A percentile compares a stretch with the other conserved stretches of the same genome.
phyloP scores from a whole-genome alignment of 306 rosid genomes.

The Lablab purpureus region DNA sequence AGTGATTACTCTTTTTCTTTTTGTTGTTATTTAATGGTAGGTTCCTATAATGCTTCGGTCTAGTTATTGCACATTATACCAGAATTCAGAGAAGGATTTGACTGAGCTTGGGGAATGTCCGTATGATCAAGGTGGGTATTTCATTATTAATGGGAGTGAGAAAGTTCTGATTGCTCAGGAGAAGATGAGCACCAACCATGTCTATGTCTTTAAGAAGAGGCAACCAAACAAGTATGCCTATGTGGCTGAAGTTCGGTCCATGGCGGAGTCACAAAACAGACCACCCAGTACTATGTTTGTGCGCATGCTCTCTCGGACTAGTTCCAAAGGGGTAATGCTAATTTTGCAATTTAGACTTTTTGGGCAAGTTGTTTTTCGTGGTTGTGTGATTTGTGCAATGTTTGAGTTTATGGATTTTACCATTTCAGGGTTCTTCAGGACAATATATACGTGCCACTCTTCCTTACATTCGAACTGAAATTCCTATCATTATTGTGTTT shows the following conservation, averaged over 20 bases:
- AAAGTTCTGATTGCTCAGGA: conserved; percentile 96
- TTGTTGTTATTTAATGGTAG: conserved; percentile 39
- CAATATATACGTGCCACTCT: conserved; percentile 94
- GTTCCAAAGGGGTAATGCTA: conserved; percentile 90
- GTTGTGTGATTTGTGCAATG: neutral
- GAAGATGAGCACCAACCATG: conserved; percentile 97
- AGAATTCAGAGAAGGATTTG: conserved; percentile 96
- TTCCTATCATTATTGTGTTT: conserved; percentile 96
- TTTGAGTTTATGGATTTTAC: conserved; percentile 21
- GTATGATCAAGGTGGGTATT: conserved; percentile 94
- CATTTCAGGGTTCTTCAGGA: conserved; percentile 91
- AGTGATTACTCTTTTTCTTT: neutral
- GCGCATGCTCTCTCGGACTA: conserved; percentile 92
- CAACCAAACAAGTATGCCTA: conserved; percentile 95
- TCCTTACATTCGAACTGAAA: conserved; percentile 88
- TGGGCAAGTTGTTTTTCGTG: neutral
- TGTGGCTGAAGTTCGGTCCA: conserved; percentile 96
- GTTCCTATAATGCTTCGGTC: conserved; percentile 99
- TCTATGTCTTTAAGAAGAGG: conserved; percentile 91
- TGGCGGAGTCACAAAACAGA: conserved; percentile 98
- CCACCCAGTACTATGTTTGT: conserved; percentile 98
- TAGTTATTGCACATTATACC: conserved; percentile 93
- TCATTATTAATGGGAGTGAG: conserved; percentile 87
- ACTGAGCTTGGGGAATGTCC: conserved; percentile 98
- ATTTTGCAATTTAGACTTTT: neutral